Base-by-base conservation (phyloP, 164 flowering plant genomes). In the Aristolochia californica region DNA sequence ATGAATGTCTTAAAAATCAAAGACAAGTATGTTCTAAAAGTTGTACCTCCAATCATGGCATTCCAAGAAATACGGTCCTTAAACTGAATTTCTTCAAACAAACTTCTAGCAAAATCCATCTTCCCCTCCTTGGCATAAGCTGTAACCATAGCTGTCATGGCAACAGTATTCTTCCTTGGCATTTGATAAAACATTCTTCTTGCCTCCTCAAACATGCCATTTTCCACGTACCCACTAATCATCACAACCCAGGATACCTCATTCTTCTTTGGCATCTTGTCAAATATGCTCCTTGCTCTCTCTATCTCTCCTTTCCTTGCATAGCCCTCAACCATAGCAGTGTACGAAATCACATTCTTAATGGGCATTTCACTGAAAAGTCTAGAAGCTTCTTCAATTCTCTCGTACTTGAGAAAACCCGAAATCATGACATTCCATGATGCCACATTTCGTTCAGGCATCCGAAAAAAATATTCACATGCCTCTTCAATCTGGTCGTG, bases 241-340 rank as follows among this genome's bases (percentile, higher is more conserved):
- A 78, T 75, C 56, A 77, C 85, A 1, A 77, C 67, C 85, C 83
- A 78, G 26, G 85, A 73, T 55, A 78, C 79, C 17, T 21, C 58
- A 75, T 78, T 81, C 25, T 58, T 74, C 23, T 18, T 1, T 0
- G 69, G 77, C 59, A 73, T 73, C 34, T n/a, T 11, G 62, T 78
- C 75, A 66, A 78, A 80, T 55, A 78, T 58, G 1, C 38, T 60
- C 26, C 74, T 57, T 0, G 85, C 85, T n/a, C 63, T 60, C 58
- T 69, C 68, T 45, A 75, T 44, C 61, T 77, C 77, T 50, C 79
- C 77, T 9, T 20, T 65, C 61, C 59, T 70, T 15, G 62, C 68
- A 68, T 62, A 78, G 59, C 84, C 82, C 64, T 72, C 75, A 63
- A 80, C 66, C 85, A 78, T 70, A 0, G 77, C 67, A 4, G 81